Conservation (phyloP, 352 stramenopile genomes). For the Phytophthora cryptogea region DNA sequence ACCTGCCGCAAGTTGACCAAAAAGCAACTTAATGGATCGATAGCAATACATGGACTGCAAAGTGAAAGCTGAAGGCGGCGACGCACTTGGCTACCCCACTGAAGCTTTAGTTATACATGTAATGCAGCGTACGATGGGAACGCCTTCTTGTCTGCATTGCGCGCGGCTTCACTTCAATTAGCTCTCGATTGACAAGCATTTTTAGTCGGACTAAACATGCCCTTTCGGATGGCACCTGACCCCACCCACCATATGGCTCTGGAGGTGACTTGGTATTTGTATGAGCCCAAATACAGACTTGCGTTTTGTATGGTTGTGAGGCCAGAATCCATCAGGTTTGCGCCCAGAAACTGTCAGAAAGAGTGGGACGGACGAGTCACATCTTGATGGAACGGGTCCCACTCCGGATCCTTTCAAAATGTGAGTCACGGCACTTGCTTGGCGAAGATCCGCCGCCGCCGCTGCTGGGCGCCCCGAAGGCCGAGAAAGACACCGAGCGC, state of each 20-base stretch:
- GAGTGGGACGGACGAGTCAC: slow-evolving; percentile 14
- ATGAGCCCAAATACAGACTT: not conserved
- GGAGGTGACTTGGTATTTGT: not conserved
- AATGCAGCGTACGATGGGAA: no score
- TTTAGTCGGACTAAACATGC: not conserved
- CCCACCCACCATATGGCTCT: slow-evolving; percentile 14
- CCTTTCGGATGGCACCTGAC: slow-evolving; percentile 5
- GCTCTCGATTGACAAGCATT: not conserved
- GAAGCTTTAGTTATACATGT: no score
- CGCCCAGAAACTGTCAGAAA: slow-evolving; percentile 36
- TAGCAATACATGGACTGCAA: no score
- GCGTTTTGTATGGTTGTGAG: slow-evolving; percentile 9
- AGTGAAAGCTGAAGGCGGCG: no score
- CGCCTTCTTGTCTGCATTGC: not conserved
- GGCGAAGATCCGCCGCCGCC: not conserved
- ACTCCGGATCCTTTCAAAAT: slow-evolving; percentile 10
- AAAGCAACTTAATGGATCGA: no score
- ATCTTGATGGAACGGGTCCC: slow-evolving; percentile 25
- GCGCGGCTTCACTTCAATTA: slow-evolving; percentile 5
- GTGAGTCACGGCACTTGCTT: slow-evolving; percentile 9
- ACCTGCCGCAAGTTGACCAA: no score
- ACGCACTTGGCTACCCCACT: no score
- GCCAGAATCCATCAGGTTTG: slow-evolving; percentile 30
- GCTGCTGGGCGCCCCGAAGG: not conserved
- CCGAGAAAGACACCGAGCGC: not conserved